Evolutionary conservation across 331 rosid genomes (phyloP).

Genomic region (Dryas integrifolia): DNA sequence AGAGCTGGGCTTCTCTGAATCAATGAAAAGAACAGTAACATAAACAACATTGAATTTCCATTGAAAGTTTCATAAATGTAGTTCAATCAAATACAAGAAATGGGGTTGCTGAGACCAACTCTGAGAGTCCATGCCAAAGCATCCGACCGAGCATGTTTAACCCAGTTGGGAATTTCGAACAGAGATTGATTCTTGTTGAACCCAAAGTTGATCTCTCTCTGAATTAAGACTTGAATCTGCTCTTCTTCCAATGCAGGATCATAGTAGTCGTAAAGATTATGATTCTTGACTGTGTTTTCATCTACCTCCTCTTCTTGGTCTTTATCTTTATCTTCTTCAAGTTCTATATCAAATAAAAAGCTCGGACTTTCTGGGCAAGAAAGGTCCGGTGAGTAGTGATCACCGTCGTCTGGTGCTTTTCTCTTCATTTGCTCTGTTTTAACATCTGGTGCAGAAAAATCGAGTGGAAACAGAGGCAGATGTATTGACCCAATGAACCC

Average conservation of each 20-base stretch:
- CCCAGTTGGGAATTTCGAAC: constrained; percentile 29
- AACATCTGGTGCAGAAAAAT: constrained; percentile 15
- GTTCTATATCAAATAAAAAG: constrained; percentile 5
- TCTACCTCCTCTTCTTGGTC: constrained; percentile 32
- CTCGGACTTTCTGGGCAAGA: constrained; percentile 49
- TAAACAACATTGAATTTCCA: not conserved
- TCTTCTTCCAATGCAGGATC: constrained; percentile 45
- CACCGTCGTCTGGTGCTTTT: constrained; percentile 25
- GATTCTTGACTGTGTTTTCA: constrained; percentile 16
- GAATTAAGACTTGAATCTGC: constrained; percentile 39
- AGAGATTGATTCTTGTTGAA: constrained; percentile 39
- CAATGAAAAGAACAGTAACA: not conserved
- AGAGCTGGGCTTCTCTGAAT: constrained; percentile 58
- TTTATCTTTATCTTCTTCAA: not conserved
- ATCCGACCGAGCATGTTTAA: constrained; percentile 53
- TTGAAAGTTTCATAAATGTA: constrained; percentile 18
- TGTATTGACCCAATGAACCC: constrained; percentile 16
- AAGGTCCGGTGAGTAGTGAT: constrained; percentile 30
- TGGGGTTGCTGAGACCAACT: constrained; percentile 43
- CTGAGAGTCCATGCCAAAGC: constrained; percentile 75
- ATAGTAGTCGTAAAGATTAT: constrained; percentile 14
- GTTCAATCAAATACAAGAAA: constrained; percentile 23
- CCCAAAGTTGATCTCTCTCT: constrained; percentile 48
- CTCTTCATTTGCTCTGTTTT: not conserved
- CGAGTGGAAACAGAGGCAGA: constrained; percentile 6